phyloP scores from a whole-genome alignment of 192 early-diverging fungal genomes.

The Haplosporangium gracile region DNA sequence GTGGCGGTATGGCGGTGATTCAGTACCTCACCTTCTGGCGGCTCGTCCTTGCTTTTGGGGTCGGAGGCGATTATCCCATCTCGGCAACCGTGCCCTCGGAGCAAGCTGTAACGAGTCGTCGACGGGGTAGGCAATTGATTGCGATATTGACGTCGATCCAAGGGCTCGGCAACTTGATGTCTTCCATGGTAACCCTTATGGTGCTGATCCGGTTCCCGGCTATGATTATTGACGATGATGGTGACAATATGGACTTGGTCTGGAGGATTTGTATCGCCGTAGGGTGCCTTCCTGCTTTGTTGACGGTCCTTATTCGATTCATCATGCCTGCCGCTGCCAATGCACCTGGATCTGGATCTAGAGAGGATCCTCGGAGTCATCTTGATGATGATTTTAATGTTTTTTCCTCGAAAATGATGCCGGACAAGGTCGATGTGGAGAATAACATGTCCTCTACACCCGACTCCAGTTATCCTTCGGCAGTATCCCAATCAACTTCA shows the following conservation, averaged over 20 bases:
- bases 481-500: neutral
- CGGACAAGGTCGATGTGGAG: constrained; percentile 59
- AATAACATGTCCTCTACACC: constrained; percentile 42
- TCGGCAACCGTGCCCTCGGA: constrained; percentile 87
- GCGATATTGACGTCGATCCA: constrained; percentile 87
- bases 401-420: constrained; percentile 78
- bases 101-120: constrained; percentile 80
- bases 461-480: constrained; percentile 45
- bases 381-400: constrained; percentile 22
- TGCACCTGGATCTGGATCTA: constrained; percentile 81
- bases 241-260: constrained; percentile 76
- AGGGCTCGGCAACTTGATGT: constrained; percentile 83
- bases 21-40: constrained; percentile 88
- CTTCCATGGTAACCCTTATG: constrained; percentile 74
- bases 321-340: constrained; percentile 83
- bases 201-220: constrained; percentile 73
- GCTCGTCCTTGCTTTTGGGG: constrained; percentile 89
- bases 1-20: constrained; percentile 67
- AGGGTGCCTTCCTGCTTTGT: constrained; percentile 79
- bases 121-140: constrained; percentile 75
- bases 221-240: constrained; percentile 66
- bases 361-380: constrained; percentile 52
- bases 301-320: constrained; percentile 83
- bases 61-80: constrained; percentile 96
- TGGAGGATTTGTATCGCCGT: constrained; percentile 87